phyloP scores from a whole-genome alignment of 1,139 yeast genomes.

The Hansenula anomala region DNA sequence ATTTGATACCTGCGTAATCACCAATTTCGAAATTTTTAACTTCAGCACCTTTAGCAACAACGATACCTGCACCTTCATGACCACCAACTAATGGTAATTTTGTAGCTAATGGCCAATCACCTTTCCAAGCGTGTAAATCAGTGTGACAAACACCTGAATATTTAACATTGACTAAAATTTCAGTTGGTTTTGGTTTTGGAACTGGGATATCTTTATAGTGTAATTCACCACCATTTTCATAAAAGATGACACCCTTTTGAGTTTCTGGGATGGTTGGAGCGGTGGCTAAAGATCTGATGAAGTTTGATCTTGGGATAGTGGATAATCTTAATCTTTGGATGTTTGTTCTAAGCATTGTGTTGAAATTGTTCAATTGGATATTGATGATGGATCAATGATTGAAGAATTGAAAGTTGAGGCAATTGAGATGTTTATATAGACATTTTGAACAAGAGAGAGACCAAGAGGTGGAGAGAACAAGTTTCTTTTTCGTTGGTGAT shows the following conservation, averaged over 20 bases:
- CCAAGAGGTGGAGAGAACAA: no score
- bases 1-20: conserved; percentile 60
- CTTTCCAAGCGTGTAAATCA: conserved; percentile 68
- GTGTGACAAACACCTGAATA: conserved; percentile 72
- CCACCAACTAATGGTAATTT: conserved; percentile 67
- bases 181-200: conserved; percentile 57
- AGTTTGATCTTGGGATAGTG: conserved; percentile 9
- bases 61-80: conserved; percentile 68
- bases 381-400: conserved; percentile 30
- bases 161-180: conserved; percentile 54
- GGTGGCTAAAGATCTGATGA: conserved; percentile 30
- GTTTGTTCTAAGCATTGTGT: conserved; percentile 13
- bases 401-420: no score
- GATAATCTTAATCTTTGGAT: conserved; percentile 8
- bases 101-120: conserved; percentile 61
- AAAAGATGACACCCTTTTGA: conserved; percentile 49
- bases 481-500: no score
- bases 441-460: no score
- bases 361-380: conserved; percentile 7
- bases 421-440: no score
- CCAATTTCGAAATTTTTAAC: conserved; percentile 58
- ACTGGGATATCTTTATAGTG: conserved; percentile 54
- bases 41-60: conserved; percentile 53
- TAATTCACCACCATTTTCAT: conserved; percentile 44
- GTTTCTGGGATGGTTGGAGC: conserved; percentile 44